Evolutionary conservation across 2,329 filamentous ascomycete species (phyloP), one percentile per base, ranked within the genome.

Genomic region (Pseudopithomyces chartarum): DNA sequence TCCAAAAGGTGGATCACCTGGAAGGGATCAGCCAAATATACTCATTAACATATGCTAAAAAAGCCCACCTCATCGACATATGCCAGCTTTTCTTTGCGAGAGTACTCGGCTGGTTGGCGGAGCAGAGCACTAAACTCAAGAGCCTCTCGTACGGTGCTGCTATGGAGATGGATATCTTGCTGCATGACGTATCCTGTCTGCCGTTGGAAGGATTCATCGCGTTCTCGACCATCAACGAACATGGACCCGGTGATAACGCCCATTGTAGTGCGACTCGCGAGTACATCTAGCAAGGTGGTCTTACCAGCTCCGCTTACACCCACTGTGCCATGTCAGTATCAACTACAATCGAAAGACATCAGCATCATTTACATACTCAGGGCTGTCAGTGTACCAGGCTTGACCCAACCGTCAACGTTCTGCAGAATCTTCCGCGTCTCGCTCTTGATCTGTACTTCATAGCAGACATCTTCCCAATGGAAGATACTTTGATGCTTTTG

Each of bases 291-390:
- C 22, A 97, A 84, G 1, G 93, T 97, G 0, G 93, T 97, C 76
- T 97, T 97, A 56, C 93, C 93, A n/a, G 93, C 93, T 63, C 93
- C 92, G 36, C 90, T 92, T 6, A 93, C 91, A 78, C 92, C 90
- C 92, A 52, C 26, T 39, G 23, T 29, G 29, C 32, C 23, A 8
- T 2, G 84, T 90, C 68, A 90, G 86, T 59, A 79, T 11, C 34
- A n/a, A n/a, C n/a, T n/a, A n/a, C n/a, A n/a, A 82, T 67, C 71
- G 77, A 78, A 81, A 70, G 34, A 67, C 64, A 6, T 15, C 11
- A 23, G 2, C 6, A 13, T 38, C 8, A 1, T 8, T 6, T 15
- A n/a, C 65, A 61, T 11, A 62, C 64, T 97, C 2, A 96, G 82
- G 34, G 91, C 92, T 12, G 92, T 73, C 50, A 96, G 76, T 13